These are phyloP conservation scores for Auxenochlorella pyrenoidosa DNA, from an alignment of 139 green algal species.

Conservation along the genomic window DNA sequence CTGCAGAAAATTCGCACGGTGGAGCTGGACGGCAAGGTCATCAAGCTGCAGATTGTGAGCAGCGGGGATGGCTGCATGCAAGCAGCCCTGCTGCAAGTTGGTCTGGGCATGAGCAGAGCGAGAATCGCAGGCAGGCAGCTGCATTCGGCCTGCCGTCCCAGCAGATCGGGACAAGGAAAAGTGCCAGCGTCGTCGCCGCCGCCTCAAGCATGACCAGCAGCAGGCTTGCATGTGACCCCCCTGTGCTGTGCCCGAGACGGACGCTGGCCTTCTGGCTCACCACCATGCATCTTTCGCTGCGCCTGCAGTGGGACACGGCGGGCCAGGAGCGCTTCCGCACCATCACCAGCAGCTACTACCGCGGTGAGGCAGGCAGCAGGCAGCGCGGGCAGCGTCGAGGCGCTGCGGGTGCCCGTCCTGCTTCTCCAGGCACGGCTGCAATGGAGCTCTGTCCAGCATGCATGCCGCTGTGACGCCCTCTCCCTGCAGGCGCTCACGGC, in stretches of 20 bases:
- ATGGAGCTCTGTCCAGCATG: too few relatives aligned
- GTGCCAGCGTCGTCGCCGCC: too few relatives aligned
- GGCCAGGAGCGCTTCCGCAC: conserved; percentile 99
- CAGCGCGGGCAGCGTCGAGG: too few relatives aligned
- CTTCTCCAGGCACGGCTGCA: too few relatives aligned
- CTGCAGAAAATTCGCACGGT: conserved; percentile 99
- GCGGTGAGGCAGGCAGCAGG: conserved; percentile 98
- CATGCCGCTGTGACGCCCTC: too few relatives aligned
- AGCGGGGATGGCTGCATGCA: not conserved
- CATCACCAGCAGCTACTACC: conserved; percentile 99
- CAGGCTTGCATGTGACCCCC: not conserved
- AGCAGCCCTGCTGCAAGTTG: not conserved
- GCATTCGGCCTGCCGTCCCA: not conserved
- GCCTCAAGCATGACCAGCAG: too few relatives aligned
- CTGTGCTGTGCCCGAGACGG: too few relatives aligned
- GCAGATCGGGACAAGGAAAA: too few relatives aligned
- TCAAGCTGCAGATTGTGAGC: conserved; percentile 99
- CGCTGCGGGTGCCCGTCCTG: too few relatives aligned
- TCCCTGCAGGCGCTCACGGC: conserved; percentile 78
- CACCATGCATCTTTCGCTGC: not conserved
- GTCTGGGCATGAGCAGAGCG: not conserved
- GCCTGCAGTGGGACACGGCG: conserved; percentile 97
- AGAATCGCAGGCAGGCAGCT: not conserved
- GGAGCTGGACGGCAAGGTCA: conserved; percentile 99
- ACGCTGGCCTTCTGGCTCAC: not conserved